Evolutionary conservation across 1,284 basidiomycete genomes (phyloP), one percentile per base, ranked within the genome.

Genomic region (Malassezia restricta): DNA sequence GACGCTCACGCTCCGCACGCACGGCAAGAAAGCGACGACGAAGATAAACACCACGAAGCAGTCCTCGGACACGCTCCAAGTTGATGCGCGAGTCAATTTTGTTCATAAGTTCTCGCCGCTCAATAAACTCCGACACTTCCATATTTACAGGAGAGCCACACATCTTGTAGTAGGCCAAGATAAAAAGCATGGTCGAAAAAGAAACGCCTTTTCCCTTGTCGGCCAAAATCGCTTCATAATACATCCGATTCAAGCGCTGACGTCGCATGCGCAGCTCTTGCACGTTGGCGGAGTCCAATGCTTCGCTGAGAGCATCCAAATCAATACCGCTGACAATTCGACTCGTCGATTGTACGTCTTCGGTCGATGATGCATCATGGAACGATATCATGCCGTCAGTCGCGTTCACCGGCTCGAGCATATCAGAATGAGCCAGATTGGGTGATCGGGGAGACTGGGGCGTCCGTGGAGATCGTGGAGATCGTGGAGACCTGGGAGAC

Each of bases 101-200:
- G 55, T 68, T 65, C 29, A 63, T 31, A 5, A 66, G 31, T 8
- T 51, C 50, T 7, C 66, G 59, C 6, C 68, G 54, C 40, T 70
- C 63, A 47, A 71, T 58, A 9, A 72, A 59, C 50, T 73, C 71
- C 15, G 65, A 61, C 24, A 72, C 49, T 38, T 59, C 59, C 29
- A 73, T 56, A 15, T 70, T 65, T 8, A 61, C 56, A 5, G 41
- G 81, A 70, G 94, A 88, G 54, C 89, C 81, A 61, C 96, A 89
- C 52, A 96, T 76, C 74, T 87, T 92, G 75, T 95, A 83, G 70
- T 94, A 90, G 0, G 88, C 86, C 31, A 98, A 76, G 49, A 96
- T 76, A 42, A 86, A 71, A 11, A 96, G 79, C 88, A 95, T 94
- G 40, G 84, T 80, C 6, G 83, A 87, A 76, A 96, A 96, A 15